Conservation (phyloP, 768 basidiomycete species). For the Astraeus odoratus region DNA sequence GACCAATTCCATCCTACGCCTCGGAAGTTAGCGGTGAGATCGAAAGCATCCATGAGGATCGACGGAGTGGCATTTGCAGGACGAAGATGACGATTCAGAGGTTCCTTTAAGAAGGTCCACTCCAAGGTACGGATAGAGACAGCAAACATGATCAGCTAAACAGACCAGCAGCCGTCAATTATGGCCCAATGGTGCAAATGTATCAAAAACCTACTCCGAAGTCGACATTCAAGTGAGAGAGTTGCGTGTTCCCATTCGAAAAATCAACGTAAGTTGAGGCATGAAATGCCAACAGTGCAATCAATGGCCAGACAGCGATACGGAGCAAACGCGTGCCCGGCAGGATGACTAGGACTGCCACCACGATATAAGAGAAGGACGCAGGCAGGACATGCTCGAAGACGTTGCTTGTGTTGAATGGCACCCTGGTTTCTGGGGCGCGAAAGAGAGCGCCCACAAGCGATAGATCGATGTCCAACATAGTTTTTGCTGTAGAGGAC, state of each 20-base stretch:
- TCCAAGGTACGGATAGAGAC: constrained; percentile 11
- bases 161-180: background rate
- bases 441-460: constrained; percentile 1
- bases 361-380: constrained; percentile 37
- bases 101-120: constrained; percentile 11
- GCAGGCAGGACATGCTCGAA: constrained; percentile 34
- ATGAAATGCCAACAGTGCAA: constrained; percentile 36
- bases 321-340: constrained; percentile 40
- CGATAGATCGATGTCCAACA: background rate
- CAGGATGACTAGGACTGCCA: constrained; percentile 43
- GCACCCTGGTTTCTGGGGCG: constrained; percentile 3
- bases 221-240: constrained; percentile 3
- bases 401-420: constrained; percentile 30
- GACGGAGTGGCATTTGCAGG: constrained; percentile 4
- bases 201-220: constrained; percentile 7
- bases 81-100: constrained; percentile 9
- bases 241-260: background rate
- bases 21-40: constrained; percentile 43
- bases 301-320: constrained; percentile 39
- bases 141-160: constrained; percentile 10
- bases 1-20: constrained; percentile 59
- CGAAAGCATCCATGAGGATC: constrained; percentile 34
- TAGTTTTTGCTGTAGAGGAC: background rate
- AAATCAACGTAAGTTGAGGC: constrained; percentile 20
- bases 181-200: background rate